Percentiles rank a stretch among this genome's conserved stretches.
Evolutionary conservation across 305 asterid genomes (phyloP).

Genomic region (Fraxinus greggii): DNA sequence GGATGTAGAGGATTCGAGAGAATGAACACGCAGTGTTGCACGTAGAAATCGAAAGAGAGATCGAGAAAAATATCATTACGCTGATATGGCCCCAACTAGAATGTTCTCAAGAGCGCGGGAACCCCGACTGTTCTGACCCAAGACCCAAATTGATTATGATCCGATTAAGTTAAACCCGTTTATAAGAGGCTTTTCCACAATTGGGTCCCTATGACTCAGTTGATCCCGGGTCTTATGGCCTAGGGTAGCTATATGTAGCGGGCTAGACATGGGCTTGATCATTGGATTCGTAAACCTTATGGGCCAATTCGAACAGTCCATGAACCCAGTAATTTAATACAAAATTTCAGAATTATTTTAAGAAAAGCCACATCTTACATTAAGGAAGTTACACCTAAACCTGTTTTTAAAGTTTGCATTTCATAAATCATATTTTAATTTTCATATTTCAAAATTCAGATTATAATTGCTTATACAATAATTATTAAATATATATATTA

Average conservation of each 20-base stretch:
- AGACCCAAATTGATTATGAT: not conserved
- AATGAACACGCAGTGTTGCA: not conserved
- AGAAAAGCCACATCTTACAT: not conserved
- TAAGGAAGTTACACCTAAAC: too few species aligned
- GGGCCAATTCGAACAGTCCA: not conserved
- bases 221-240: not conserved
- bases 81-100: not conserved
- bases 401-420: too few species aligned
- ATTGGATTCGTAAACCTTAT: not conserved
- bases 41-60: not conserved
- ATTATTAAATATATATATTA: too few species aligned
- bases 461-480: too few species aligned
- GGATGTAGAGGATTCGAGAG: conserved; percentile 2
- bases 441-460: too few species aligned
- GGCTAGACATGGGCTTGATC: not conserved
- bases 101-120: conserved; percentile 1
- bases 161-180: not conserved
- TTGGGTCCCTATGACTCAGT: not conserved
- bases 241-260: not conserved
- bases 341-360: too few species aligned
- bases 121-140: not conserved
- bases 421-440: too few species aligned
- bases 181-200: not conserved
- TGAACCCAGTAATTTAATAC: not conserved
- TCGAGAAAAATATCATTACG: not conserved